Evolutionary conservation across 176 grass and related monocot genomes (phyloP), one percentile per base, ranked within the genome.

Genomic region (Typha latifolia): DNA sequence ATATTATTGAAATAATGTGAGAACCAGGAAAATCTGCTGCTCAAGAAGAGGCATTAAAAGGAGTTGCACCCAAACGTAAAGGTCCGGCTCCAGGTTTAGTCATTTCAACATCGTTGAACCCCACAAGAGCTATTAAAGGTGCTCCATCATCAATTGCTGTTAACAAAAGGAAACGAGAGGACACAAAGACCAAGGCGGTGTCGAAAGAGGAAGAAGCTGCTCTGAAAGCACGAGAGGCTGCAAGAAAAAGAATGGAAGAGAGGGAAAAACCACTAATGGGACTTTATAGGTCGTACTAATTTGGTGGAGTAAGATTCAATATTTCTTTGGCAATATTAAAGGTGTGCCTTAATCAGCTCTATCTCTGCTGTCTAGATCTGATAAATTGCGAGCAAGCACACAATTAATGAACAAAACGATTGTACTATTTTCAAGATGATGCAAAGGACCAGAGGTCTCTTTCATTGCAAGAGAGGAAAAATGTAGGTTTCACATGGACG

Each of bases 191-290:
- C 19, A 97, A 97, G 76, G 82, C 47, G 61, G 32, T 85, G 21
- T 78, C 88, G 1, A 99, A 93, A 76, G 89, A 99, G 69, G 94
- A 99, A 59, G 78, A 86, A 66, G 81, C 82, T 1, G 94, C 89
- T 23, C 78, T 90, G 1, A 83, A 82, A 74, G 83, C 94, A 0
- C 75, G 86, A 61, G 94, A 93, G 62, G 94, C 89, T 12, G 94
- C 94, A 5, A 81, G 79, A 37, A 93, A 85, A 69, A 84, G 94
- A 66, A 68, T 90, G 23, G 94, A 99, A 68, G 83, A 89, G 16
- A 80, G 94, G 82, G 94, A 99, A 69, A 90, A 90, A 62, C 83
- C 86, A 12, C 71, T 97, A 7, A 72, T 93, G 94, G 94, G 94
- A 69, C 73, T 97, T 26, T 83, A 93, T 43, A 83, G 56, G 66